Evolutionary conservation across 1,139 yeast species (phyloP).

Genomic region (Sugiyamaella castrensis): DNA sequence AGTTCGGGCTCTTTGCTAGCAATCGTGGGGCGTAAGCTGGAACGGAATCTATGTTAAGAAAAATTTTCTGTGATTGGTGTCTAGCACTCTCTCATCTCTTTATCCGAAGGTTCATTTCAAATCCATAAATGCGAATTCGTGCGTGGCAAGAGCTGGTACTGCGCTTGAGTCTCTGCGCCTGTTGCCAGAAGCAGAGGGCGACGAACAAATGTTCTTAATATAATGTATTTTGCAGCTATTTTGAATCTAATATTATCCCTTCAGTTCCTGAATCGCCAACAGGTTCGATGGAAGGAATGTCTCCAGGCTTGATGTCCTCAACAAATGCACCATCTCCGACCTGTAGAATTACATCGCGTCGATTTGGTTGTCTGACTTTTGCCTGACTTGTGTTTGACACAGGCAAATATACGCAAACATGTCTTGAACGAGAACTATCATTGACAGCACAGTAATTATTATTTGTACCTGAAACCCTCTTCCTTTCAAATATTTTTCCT

Average conservation of each 20-base stretch:
- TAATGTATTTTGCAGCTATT: background rate
- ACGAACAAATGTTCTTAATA: background rate
- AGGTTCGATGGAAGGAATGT: conserved; percentile 1
- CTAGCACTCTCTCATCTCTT: too few species aligned
- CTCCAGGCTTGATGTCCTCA: conserved; percentile 1
- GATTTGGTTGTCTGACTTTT: conserved; percentile 1
- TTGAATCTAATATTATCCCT: conserved; percentile 9
- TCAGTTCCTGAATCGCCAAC: conserved; percentile 10
- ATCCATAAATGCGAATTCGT: too few species aligned
- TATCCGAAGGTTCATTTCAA: too few species aligned
- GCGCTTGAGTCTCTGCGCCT: too few species aligned
- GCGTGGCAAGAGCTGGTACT: too few species aligned
- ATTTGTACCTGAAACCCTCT: conserved; percentile 1
- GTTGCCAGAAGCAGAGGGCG: too few species aligned
- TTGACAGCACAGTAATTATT: background rate
- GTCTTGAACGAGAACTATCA: conserved; percentile 4
- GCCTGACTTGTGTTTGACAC: background rate
- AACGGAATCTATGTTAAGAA: too few species aligned
- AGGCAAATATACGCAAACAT: conserved; percentile 11
- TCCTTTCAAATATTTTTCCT: conserved; percentile 6
- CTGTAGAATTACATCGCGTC: background rate
- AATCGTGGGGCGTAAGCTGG: conserved; percentile 41
- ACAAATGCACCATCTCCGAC: conserved; percentile 13
- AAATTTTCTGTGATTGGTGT: too few species aligned
- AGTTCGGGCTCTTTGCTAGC: conserved; percentile 44